Conservation (phyloP, 306 rosid species). For the Prunus padus region DNA sequence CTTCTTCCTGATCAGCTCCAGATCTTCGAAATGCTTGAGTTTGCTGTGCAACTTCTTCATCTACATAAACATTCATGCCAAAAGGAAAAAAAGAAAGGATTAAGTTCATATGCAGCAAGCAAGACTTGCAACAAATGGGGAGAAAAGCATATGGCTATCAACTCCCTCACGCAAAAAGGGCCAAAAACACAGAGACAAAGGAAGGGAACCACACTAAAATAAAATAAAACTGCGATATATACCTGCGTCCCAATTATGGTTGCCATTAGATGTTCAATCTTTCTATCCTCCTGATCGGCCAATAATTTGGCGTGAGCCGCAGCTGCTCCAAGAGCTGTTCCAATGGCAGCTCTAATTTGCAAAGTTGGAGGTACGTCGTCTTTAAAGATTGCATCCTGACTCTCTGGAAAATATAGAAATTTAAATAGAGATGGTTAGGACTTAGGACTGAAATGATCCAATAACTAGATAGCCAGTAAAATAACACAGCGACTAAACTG, state of each 20-base stretch:
- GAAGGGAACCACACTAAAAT: not conserved
- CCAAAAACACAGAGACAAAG: constrained; percentile 3
- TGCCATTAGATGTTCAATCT: constrained; percentile 74
- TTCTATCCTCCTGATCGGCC: constrained; percentile 91
- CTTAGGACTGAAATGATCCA: constrained; percentile 16
- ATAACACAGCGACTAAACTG: not conserved
- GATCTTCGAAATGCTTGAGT: constrained; percentile 68
- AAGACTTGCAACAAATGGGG: constrained; percentile 1
- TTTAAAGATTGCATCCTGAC: constrained; percentile 28
- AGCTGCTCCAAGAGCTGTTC: constrained; percentile 92
- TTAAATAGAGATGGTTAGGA: constrained; percentile 15
- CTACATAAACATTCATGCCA: constrained; percentile 39
- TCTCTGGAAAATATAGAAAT: constrained; percentile 37
- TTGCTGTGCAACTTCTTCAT: constrained; percentile 66
- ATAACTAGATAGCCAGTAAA: constrained; percentile 10
- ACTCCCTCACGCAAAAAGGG: not conserved
- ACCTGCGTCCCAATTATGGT: constrained; percentile 87
- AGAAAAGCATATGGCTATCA: not conserved
- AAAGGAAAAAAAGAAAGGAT: constrained; percentile 6
- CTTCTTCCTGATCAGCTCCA: constrained; percentile 73
- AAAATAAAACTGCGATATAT: constrained; percentile 8
- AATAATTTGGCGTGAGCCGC: constrained; percentile 85
- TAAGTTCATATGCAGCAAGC: constrained; percentile 13
- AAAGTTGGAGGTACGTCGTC: constrained; percentile 60
- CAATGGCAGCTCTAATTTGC: constrained; percentile 72